These are phyloP conservation scores for Penicillium odoratum DNA, from an alignment of 495 filamentous ascomycete genomes.

Conservation along the genomic window DNA sequence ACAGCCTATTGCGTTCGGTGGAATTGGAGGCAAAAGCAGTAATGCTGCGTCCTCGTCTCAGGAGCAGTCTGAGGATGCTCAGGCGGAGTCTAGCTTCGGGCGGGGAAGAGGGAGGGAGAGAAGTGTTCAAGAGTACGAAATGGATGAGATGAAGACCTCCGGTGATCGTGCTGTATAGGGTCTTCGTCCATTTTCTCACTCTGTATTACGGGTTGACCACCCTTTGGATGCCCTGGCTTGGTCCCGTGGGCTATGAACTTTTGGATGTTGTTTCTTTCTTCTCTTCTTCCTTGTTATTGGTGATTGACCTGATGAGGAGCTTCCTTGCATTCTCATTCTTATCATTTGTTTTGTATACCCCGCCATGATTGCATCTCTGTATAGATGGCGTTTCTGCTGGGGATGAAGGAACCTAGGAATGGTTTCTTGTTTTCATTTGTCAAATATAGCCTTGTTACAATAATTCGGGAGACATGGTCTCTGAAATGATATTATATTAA, in stretches of 20 bases:
- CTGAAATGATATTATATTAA: neutral
- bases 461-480: constrained; percentile 1
- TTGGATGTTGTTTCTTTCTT: neutral
- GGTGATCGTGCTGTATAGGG: constrained; percentile 40
- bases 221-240: constrained; percentile 6
- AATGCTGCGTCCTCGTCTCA: constrained; percentile 25
- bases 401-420: constrained; percentile 13
- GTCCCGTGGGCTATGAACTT: constrained; percentile 6
- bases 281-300: neutral
- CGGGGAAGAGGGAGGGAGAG: constrained; percentile 40
- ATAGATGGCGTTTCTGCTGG: constrained; percentile 41
- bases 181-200: neutral
- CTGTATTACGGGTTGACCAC: neutral
- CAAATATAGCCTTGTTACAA: constrained; percentile 13
- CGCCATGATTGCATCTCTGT: constrained; percentile 37
- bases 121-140: constrained; percentile 69
- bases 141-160: constrained; percentile 65
- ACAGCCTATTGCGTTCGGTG: constrained; percentile 84
- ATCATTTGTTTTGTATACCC: constrained; percentile 37
- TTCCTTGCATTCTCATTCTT: constrained; percentile 4
- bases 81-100: constrained; percentile 32
- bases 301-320: neutral
- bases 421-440: constrained; percentile 22
- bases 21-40: constrained; percentile 34
- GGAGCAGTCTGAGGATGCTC: constrained; percentile 23